Evolutionary conservation across 2,329 filamentous ascomycete genomes (phyloP).

Genomic region (Exophiala sp.): DNA sequence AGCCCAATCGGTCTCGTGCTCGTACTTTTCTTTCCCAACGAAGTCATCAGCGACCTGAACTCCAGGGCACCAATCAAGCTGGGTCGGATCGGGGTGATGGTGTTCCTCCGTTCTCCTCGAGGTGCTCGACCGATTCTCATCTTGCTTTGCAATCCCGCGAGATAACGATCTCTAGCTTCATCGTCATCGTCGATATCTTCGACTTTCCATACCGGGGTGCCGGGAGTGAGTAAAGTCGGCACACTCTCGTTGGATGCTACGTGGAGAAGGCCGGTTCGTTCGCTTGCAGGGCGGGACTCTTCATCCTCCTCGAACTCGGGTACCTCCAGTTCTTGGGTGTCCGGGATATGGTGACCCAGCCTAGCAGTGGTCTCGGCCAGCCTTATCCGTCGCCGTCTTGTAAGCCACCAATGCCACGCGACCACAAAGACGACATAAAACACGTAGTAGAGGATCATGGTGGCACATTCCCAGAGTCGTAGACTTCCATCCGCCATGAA

Average conservation of each 20-base stretch:
- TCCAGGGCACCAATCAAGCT: conserved; percentile 90
- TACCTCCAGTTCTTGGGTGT: conserved; percentile 54
- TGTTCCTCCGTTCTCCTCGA: conserved; percentile 60
- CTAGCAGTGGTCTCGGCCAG: conserved; percentile 66
- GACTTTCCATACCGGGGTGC: conserved; percentile 38
- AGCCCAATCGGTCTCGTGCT: conserved; percentile 63
- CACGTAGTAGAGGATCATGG: conserved; percentile 85
- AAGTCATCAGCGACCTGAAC: conserved; percentile 85
- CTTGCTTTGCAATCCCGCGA: conserved; percentile 80
- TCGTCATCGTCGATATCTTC: conserved; percentile 55
- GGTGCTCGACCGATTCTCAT: conserved; percentile 78
- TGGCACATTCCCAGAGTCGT: conserved; percentile 78
- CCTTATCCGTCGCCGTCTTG: conserved; percentile 55
- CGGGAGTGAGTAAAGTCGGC: conserved; percentile 53
- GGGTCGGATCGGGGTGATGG: conserved; percentile 79
- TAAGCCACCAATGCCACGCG: conserved; percentile 81
- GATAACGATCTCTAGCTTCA: conserved; percentile 52
- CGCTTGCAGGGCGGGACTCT: conserved; percentile 42
- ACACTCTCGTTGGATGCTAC: conserved; percentile 58
- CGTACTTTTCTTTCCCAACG: conserved; percentile 73
- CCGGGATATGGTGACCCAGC: conserved; percentile 62
- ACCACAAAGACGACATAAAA: conserved; percentile 89
- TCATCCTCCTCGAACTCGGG: conserved; percentile 54
- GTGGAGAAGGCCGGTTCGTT: conserved; percentile 42
- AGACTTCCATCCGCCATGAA: conserved; percentile 81